A percentile compares a stretch with the other conserved stretches of the same genome.
Evolutionary conservation across 768 basidiomycete genomes (phyloP).

Genomic region (Calocybe cyanea): DNA sequence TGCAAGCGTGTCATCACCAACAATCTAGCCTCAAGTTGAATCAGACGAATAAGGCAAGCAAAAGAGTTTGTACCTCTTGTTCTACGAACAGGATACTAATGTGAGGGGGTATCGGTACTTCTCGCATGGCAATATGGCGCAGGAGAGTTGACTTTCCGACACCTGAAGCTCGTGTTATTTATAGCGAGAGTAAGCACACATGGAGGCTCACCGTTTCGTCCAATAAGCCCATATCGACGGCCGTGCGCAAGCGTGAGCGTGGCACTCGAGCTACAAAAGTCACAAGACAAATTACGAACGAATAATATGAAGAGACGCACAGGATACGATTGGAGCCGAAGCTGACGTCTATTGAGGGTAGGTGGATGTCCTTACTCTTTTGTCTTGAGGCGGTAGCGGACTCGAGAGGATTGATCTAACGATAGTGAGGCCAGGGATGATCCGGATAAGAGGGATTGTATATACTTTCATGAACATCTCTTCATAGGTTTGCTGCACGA

Average conservation of each 20-base stretch:
- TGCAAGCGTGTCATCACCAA: conserved; percentile 91
- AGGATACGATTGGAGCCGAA: conserved; percentile 95
- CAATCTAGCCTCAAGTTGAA: conserved; percentile 46
- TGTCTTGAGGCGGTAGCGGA: conserved; percentile 74
- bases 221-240: conserved; percentile 88
- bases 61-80: conserved; percentile 65
- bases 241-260: conserved; percentile 85
- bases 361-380: conserved; percentile 96
- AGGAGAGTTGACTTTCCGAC: conserved; percentile 97
- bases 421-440: neutral
- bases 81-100: conserved; percentile 98
- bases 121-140: conserved; percentile 91
- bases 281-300: conserved; percentile 2
- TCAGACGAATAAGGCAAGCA: neutral
- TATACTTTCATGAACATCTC: conserved; percentile 96
- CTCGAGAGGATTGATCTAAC: conserved; percentile 88
- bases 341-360: conserved; percentile 92
- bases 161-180: conserved; percentile 36
- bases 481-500: conserved; percentile 85
- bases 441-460: conserved; percentile 1
- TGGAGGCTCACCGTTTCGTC: conserved; percentile 63
- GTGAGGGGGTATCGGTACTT: conserved; percentile 89
- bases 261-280: conserved; percentile 65
- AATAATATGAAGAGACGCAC: conserved; percentile 31
- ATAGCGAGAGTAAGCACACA: neutral